These are phyloP conservation scores for Sugiyamaella japonica DNA, from an alignment of 1,139 yeast species.

Conservation along the genomic window DNA sequence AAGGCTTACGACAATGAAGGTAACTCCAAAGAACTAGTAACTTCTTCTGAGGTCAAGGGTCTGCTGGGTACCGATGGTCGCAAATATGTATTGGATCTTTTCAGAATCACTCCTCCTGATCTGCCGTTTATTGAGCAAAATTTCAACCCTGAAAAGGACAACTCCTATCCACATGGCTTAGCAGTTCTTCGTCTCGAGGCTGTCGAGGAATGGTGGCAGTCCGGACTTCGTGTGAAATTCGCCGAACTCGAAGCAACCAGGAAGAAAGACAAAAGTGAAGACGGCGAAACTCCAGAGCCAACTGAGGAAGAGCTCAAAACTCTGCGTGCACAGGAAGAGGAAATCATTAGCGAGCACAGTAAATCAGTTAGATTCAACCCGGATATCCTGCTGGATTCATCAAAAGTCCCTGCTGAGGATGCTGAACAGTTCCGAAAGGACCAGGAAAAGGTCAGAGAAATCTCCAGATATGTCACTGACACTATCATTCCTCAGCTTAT, in stretches of 20 bases:
- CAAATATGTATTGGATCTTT: slow-evolving; percentile 78
- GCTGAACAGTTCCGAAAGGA: slow-evolving; percentile 48
- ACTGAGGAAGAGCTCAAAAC: slow-evolving; percentile 43
- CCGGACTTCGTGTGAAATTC: slow-evolving; percentile 58
- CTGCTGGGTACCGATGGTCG: slow-evolving; percentile 83
- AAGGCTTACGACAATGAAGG: slow-evolving; percentile 45
- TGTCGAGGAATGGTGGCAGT: slow-evolving; percentile 85
- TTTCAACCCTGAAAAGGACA: slow-evolving; percentile 41
- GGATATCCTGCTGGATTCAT: slow-evolving; percentile 61
- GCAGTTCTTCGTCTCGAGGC: slow-evolving; percentile 83
- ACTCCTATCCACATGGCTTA: slow-evolving; percentile 78
- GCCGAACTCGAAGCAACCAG: slow-evolving; percentile 27
- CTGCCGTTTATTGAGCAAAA: slow-evolving; percentile 64
- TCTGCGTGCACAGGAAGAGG: slow-evolving; percentile 30
- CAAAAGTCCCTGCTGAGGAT: slow-evolving; percentile 43
- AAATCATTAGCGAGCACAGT: slow-evolving; percentile 56
- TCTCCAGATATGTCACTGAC: slow-evolving; percentile 62
- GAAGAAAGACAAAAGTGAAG: slow-evolving; percentile 45
- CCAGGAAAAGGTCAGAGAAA: slow-evolving; percentile 65
- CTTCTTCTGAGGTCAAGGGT: slow-evolving; percentile 84
- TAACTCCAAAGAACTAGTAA: slow-evolving; percentile 50
- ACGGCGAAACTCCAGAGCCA: slow-evolving; percentile 39
- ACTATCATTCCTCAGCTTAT: slow-evolving; percentile 66
- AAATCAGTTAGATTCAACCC: slow-evolving; percentile 67
- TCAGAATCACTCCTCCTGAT: slow-evolving; percentile 83